Percentiles rank a stretch among this genome's conserved stretches.
phyloP scores from a whole-genome alignment of 2,329 filamentous ascomycete species.

The Colletotrichum chlorophyti region DNA sequence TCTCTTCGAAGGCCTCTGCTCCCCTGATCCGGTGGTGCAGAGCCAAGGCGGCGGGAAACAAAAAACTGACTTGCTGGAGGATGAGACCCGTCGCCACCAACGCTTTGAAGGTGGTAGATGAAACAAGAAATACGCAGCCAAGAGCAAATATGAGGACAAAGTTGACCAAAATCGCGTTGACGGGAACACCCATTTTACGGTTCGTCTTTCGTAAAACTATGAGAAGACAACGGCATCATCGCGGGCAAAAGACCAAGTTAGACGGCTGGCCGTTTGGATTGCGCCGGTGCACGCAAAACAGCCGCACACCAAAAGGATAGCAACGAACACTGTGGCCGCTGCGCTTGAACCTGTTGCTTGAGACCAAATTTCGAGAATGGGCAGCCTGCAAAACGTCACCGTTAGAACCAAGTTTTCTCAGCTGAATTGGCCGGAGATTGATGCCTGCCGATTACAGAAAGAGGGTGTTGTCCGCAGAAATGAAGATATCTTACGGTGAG shows the following conservation, averaged over 20 bases:
- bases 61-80: slow-evolving; percentile 22
- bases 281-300: slow-evolving; percentile 23
- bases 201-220: not conserved
- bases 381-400: not conserved
- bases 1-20: not conserved
- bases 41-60: slow-evolving; percentile 8
- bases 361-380: slow-evolving; percentile 19
- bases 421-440: too few species aligned
- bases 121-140: slow-evolving; percentile 14
- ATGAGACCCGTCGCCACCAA: slow-evolving; percentile 16
- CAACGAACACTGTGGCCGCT: slow-evolving; percentile 1
- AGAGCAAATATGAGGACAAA: not conserved
- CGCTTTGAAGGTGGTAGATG: slow-evolving; percentile 22
- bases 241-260: slow-evolving; percentile 23
- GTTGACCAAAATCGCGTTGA: slow-evolving; percentile 14
- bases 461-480: not conserved
- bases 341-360: slow-evolving; percentile 4
- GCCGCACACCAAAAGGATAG: not conserved
- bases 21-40: not conserved
- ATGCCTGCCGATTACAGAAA: too few species aligned
- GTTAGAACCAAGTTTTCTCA: too few species aligned
- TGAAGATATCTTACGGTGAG: not conserved
- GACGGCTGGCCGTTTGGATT: slow-evolving; percentile 16
- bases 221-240: slow-evolving; percentile 15
- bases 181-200: not conserved